Percentiles rank a stretch among this genome's conserved stretches.
phyloP scores from a whole-genome alignment of 345 rosid species.

The Kandelia obovata region DNA sequence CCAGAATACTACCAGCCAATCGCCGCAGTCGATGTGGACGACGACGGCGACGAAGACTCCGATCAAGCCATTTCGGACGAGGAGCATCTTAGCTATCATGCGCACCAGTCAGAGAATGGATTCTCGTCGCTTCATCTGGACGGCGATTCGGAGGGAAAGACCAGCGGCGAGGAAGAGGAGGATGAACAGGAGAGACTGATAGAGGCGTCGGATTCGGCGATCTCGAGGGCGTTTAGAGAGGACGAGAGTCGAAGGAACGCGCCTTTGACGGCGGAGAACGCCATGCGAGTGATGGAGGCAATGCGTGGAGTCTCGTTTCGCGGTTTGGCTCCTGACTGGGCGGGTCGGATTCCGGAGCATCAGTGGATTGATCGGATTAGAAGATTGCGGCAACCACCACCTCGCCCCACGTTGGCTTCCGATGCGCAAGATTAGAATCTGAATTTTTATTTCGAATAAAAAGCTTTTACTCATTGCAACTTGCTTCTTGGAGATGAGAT shows the following conservation, averaged over 20 bases:
- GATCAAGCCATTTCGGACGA: conserved; percentile 30
- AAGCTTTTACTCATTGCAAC: no score
- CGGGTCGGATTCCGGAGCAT: conserved; percentile 52
- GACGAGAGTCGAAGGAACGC: conserved; percentile 74
- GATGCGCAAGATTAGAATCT: conserved; percentile 5
- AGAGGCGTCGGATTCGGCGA: conserved; percentile 39
- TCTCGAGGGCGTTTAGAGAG: conserved; percentile 57
- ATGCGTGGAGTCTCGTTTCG: conserved; percentile 78
- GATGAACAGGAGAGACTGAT: conserved; percentile 36
- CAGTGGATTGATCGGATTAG: conserved; percentile 74
- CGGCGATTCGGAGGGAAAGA: conserved; percentile 37
- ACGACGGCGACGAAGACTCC: conserved; percentile 18
- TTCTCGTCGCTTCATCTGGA: conserved; percentile 48
- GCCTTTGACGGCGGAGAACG: conserved; percentile 58
- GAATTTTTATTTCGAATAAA: no score
- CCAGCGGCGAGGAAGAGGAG: conserved; percentile 33
- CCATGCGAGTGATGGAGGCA: conserved; percentile 67
- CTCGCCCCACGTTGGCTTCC: neutral
- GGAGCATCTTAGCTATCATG: conserved; percentile 18
- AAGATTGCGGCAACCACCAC: conserved; percentile 34
- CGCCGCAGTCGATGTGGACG: conserved; percentile 36
- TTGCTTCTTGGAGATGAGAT: no score
- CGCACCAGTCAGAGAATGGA: conserved; percentile 35
- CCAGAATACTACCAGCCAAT: conserved; percentile 82
- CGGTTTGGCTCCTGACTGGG: conserved; percentile 79